phyloP scores from a whole-genome alignment of 2,329 filamentous ascomycete genomes.

The Stagonosporopsis vannaccii region DNA sequence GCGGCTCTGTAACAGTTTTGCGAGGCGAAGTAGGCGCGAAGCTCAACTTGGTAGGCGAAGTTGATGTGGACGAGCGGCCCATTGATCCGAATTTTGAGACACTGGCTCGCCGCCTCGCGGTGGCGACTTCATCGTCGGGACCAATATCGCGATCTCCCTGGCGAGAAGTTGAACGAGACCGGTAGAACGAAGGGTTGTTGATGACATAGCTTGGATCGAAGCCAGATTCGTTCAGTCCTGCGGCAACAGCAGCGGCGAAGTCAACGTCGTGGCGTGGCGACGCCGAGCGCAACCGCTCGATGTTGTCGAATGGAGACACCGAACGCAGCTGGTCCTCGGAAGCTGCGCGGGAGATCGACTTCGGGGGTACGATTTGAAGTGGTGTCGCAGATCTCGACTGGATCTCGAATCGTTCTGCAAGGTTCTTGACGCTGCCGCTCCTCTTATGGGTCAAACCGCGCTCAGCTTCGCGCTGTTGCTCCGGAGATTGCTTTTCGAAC shows the following conservation, averaged over 20 bases:
- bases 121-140: constrained; percentile 44
- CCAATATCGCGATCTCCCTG: constrained; percentile 36
- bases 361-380: constrained; percentile 21
- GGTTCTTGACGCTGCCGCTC: constrained; percentile 32
- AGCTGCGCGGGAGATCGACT: constrained; percentile 23
- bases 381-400: constrained; percentile 33
- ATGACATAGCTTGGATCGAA: constrained; percentile 56
- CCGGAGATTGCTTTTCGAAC: constrained; percentile 37
- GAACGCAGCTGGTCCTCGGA: constrained; percentile 25
- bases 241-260: constrained; percentile 57
- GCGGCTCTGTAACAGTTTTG: constrained; percentile 23
- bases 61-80: constrained; percentile 40
- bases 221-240: constrained; percentile 55
- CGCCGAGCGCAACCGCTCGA: constrained; percentile 23
- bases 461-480: constrained; percentile 16
- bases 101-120: constrained; percentile 37
- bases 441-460: constrained; percentile 24
- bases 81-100: constrained; percentile 42
- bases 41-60: constrained; percentile 34
- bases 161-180: constrained; percentile 35
- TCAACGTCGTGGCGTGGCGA: constrained; percentile 51
- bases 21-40: constrained; percentile 35
- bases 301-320: constrained; percentile 28
- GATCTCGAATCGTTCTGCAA: constrained; percentile 33
- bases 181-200: constrained; percentile 49